Evolutionary conservation across 108 stramenopile species (phyloP), one percentile per base, ranked within the genome.

Genomic region (Nitzschia sp.): DNA sequence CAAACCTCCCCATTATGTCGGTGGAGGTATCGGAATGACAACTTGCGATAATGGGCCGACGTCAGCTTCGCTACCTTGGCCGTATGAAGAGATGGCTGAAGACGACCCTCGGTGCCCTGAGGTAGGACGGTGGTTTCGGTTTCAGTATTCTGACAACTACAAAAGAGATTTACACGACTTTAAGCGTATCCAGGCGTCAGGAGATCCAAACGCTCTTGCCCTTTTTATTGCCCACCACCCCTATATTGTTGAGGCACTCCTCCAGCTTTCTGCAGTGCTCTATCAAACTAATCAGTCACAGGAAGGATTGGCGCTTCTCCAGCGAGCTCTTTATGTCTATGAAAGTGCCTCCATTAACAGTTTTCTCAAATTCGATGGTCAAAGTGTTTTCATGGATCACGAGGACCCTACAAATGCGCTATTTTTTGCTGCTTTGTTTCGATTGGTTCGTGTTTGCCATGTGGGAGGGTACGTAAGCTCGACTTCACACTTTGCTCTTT

Each of bases 171-270:
- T 50, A 5, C 57, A 59, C 22, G 83, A 75, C 44, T 86, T 72
- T 59, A 54, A 61, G 24, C 59, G 48, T 15, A 79, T 85, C 41
- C 53, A 63, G 34, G 46, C 56, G 6, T 72, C 82, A 7, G 82
- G 83, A 3, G 92, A 93, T 85, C 71, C 82, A 26, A 90, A 93
- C 73, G 70, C 80, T 7, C 50, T 93, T 24, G 85, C 84, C 6
- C 70, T 89, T 71, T 93, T 91, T 56, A 84, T 88, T 6, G 83
- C 85, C 12, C 84, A 93, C 67, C 74, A 91, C 64, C 92, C 92
- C 12, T 86, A 77, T 68, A 72, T 83, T 29, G 80, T 77, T 12
- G 83, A 84, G 41, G 84, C 89, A 0, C 52, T 90, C 19, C 54
- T 93, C 51, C 87, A 90, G 52, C 65, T 93, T 12, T 72, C 79